Evolutionary conservation across 257 asterid genomes (phyloP).

Genomic region (Ehretia macrophylla): DNA sequence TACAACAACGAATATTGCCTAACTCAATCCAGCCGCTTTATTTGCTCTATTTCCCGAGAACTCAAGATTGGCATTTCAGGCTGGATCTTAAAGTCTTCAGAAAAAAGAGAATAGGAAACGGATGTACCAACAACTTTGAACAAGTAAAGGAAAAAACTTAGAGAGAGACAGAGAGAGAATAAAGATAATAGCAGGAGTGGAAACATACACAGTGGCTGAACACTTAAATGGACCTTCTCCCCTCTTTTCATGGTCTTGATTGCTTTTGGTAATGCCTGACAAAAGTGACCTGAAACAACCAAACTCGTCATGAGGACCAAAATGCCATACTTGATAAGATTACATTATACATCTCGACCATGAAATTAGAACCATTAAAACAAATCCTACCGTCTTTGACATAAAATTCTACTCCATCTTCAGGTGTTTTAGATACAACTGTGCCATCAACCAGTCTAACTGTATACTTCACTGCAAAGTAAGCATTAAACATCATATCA

Average conservation of each 20-base stretch:
- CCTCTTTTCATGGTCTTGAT: constrained; percentile 69
- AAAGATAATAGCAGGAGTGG: constrained; percentile 1
- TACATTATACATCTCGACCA: not conserved
- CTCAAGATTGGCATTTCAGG: no score
- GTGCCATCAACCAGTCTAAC: constrained; percentile 47
- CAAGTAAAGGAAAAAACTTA: not conserved
- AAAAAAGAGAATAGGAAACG: no score
- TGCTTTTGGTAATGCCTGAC: constrained; percentile 64
- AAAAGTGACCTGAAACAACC: constrained; percentile 47
- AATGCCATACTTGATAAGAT: not conserved
- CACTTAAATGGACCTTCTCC: constrained; percentile 53
- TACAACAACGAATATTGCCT: no score
- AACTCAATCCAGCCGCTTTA: no score
- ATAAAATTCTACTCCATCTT: constrained; percentile 58
- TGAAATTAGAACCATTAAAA: constrained; percentile 4
- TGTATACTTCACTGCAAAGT: constrained; percentile 46
- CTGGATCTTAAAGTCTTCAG: no score
- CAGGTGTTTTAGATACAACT: constrained; percentile 47
- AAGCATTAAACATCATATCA: constrained; percentile 2
- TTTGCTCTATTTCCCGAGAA: no score
- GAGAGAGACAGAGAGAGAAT: constrained; percentile 5
- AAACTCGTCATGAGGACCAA: not conserved
- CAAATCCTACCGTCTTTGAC: constrained; percentile 53
- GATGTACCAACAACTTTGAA: no score
- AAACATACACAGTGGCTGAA: constrained; percentile 59